Conservation (phyloP, 805 yeast species). For the Saturnispora serradocipensis region DNA sequence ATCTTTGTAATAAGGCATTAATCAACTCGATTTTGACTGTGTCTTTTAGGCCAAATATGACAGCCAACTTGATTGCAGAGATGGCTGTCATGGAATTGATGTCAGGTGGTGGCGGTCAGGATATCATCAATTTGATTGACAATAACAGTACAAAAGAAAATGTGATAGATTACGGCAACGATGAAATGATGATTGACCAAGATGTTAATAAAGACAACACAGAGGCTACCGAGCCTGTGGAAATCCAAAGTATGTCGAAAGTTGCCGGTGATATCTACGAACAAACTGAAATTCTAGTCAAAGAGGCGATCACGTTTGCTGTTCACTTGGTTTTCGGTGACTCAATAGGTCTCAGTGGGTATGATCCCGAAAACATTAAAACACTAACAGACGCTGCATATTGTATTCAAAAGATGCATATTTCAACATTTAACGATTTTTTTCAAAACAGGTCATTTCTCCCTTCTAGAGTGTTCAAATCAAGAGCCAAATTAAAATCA, state of each 20-base stretch:
- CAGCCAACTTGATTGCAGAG: constrained; percentile 34
- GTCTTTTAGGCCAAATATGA: constrained; percentile 38
- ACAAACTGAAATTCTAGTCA: constrained; percentile 34
- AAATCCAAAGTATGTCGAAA: neutral
- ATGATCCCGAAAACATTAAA: constrained; percentile 28
- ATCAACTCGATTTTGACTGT: constrained; percentile 59
- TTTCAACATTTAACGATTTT: constrained; percentile 48
- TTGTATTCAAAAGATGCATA: constrained; percentile 38
- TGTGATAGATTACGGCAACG: constrained; percentile 3
- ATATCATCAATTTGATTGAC: constrained; percentile 8
- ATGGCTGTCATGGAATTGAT: constrained; percentile 30
- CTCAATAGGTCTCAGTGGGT: constrained; percentile 45
- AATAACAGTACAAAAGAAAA: neutral
- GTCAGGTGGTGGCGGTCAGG: neutral
- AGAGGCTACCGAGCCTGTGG: neutral
- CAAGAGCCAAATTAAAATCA: constrained; percentile 15
- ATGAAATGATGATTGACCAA: constrained; percentile 14
- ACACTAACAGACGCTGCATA: constrained; percentile 36
- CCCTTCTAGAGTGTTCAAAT: constrained; percentile 16
- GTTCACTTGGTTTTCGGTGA: constrained; percentile 50
- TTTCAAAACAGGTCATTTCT: constrained; percentile 23
- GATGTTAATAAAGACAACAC: neutral
- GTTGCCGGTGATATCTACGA: constrained; percentile 19
- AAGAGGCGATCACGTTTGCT: constrained; percentile 40
- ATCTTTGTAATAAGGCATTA: constrained; percentile 70